phyloP scores from a whole-genome alignment of 2,329 filamentous ascomycete species.

The Cytospora chrysosperma region DNA sequence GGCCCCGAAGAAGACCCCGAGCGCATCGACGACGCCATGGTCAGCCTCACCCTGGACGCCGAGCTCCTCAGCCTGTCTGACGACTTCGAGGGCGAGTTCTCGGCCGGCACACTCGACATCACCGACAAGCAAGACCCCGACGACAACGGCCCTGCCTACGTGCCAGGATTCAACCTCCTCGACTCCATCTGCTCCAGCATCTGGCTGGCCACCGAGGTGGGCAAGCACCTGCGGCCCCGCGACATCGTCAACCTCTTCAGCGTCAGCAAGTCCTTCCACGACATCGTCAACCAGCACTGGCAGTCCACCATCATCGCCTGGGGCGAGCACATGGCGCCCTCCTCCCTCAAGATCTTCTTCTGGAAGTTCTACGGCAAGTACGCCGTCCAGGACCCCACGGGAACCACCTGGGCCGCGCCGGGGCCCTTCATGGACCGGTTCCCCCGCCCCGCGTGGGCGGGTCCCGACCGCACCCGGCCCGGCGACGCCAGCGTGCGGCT shows the following conservation, averaged over 20 bases:
- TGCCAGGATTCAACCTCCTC: slow-evolving; percentile 41
- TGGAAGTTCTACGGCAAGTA: slow-evolving; percentile 58
- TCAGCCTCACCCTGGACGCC: slow-evolving; percentile 11
- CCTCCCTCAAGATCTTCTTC: slow-evolving; percentile 57
- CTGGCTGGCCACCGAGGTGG: slow-evolving; percentile 55
- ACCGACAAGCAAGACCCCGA: background rate
- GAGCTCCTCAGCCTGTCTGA: slow-evolving; percentile 11
- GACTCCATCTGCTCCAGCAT: slow-evolving; percentile 43
- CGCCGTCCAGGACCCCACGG: slow-evolving; percentile 59
- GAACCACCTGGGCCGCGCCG: slow-evolving; percentile 32
- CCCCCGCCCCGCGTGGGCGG: slow-evolving; percentile 16
- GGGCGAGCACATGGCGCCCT: slow-evolving; percentile 52
- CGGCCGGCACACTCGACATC: background rate
- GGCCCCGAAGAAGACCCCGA: slow-evolving; percentile 2
- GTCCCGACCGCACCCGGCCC: slow-evolving; percentile 9
- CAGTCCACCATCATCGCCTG: slow-evolving; percentile 57
- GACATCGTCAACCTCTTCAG: slow-evolving; percentile 65
- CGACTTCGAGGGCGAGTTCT: slow-evolving; percentile 12
- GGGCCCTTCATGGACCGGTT: slow-evolving; percentile 21
- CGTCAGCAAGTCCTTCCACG: slow-evolving; percentile 62
- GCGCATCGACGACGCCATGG: background rate
- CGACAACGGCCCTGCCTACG: background rate
- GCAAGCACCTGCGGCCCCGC: slow-evolving; percentile 50
- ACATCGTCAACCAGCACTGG: slow-evolving; percentile 58
- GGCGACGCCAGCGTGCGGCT: slow-evolving; percentile 39